A percentile compares a stretch with the other conserved stretches of the same genome.
Conservation (phyloP, 805 yeast genomes). For the Aciculoconidium aculeatum region DNA sequence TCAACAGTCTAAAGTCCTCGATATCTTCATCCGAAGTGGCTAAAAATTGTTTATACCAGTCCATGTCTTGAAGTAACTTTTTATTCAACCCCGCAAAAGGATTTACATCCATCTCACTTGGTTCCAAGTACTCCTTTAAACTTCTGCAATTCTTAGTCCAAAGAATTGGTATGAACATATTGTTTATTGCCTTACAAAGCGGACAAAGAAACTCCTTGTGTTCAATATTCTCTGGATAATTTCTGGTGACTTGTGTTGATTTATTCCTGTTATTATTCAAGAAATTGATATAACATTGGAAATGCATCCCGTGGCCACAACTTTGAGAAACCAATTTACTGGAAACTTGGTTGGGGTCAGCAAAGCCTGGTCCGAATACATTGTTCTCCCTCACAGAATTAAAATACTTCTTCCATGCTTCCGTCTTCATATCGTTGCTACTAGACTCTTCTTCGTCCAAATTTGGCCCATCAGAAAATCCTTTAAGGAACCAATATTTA, state of each 20-base stretch:
- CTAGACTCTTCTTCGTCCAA: conserved; percentile 32
- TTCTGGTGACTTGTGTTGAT: conserved; percentile 71
- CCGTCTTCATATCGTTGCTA: conserved; percentile 15
- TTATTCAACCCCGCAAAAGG: conserved; percentile 13
- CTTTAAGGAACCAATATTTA: conserved; percentile 58
- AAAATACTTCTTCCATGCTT: conserved; percentile 36
- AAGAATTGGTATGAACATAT: conserved; percentile 73
- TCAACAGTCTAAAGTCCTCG: conserved; percentile 18
- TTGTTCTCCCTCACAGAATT: conserved; percentile 26
- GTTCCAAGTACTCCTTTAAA: conserved; percentile 17
- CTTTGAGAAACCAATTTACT: conserved; percentile 53
- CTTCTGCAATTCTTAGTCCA: conserved; percentile 46
- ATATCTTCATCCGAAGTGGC: conserved; percentile 17
- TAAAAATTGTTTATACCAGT: conserved; percentile 23
- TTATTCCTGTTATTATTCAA: conserved; percentile 49
- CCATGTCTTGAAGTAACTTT: conserved; percentile 11
- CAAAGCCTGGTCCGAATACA: conserved; percentile 72
- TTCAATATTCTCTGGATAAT: conserved; percentile 68
- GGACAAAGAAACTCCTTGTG: conserved; percentile 83
- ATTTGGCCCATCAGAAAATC: conserved; percentile 46
- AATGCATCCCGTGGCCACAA: conserved; percentile 95
- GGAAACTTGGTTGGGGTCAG: conserved; percentile 32
- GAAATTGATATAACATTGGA: conserved; percentile 64
- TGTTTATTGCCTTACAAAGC: conserved; percentile 80
- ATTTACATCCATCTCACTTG: conserved; percentile 4